A percentile compares a stretch with the other conserved stretches of the same genome.
phyloP scores from a whole-genome alignment of 106 monocot species.

The Dioscorea alata region DNA sequence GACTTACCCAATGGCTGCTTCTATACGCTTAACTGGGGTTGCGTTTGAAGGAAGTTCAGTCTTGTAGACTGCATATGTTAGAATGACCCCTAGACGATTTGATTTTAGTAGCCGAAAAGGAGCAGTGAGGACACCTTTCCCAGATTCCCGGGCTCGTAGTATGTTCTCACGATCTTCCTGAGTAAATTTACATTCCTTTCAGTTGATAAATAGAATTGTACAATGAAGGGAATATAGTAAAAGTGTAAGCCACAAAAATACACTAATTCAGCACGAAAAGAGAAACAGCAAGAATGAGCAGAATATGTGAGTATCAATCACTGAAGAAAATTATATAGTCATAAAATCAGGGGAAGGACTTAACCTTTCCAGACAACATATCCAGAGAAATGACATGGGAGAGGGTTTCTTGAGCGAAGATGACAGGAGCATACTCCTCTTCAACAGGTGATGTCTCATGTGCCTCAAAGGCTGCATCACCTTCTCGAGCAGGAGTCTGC shows the following conservation, averaged over 20 bases:
- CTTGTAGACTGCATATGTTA: slow-evolving; percentile 88
- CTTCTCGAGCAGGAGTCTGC: slow-evolving; percentile 34
- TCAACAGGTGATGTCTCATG: slow-evolving; percentile 48
- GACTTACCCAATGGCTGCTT: slow-evolving; percentile 82
- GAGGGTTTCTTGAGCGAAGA: slow-evolving; percentile 85
- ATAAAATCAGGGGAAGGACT: no score
- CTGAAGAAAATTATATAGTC: no score
- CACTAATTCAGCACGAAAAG: no score
- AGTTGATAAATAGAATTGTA: background rate
- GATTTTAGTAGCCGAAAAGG: slow-evolving; percentile 78
- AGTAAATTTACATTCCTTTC: slow-evolving; percentile 9
- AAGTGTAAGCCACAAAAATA: no score
- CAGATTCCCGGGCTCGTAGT: slow-evolving; percentile 75
- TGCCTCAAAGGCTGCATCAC: slow-evolving; percentile 25
- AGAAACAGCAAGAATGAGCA: no score
- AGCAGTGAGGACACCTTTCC: slow-evolving; percentile 89
- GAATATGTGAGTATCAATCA: no score
- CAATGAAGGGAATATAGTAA: no score
- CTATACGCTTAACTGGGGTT: slow-evolving; percentile 49
- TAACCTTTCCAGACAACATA: slow-evolving; percentile 88
- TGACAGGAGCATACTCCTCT: slow-evolving; percentile 91
- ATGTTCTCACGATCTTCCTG: slow-evolving; percentile 96
- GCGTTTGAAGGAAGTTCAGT: slow-evolving; percentile 73
- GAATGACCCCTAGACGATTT: slow-evolving; percentile 89
- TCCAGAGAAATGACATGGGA: slow-evolving; percentile 87